Percentiles rank a stretch among this genome's conserved stretches.
Conservation (phyloP, 345 rosid genomes). For the Gossypium rotundifolium region DNA sequence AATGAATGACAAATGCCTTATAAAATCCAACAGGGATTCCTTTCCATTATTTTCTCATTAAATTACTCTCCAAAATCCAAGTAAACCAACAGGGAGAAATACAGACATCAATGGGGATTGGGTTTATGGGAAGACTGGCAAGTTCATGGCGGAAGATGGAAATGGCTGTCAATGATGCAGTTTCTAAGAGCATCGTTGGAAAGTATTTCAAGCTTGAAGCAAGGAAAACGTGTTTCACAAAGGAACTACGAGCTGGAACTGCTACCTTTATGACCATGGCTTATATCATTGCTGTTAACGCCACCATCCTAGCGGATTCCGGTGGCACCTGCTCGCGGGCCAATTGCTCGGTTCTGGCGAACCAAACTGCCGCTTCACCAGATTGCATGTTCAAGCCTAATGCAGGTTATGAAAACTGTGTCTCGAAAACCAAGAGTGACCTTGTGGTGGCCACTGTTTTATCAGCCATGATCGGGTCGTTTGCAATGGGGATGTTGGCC, state of each 20-base stretch:
- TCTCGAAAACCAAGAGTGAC: slow-evolving; percentile 54
- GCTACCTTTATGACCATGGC: slow-evolving; percentile 97
- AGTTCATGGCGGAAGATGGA: slow-evolving; percentile 44
- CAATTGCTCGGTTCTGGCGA: slow-evolving; percentile 43
- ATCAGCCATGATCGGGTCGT: slow-evolving; percentile 71
- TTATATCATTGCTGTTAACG: slow-evolving; percentile 78
- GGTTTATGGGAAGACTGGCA: slow-evolving; percentile 13
- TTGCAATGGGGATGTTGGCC: slow-evolving; percentile 76
- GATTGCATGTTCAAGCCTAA: slow-evolving; percentile 55
- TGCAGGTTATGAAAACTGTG: slow-evolving; percentile 58
- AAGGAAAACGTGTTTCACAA: slow-evolving; percentile 61
- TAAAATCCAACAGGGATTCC: neutral
- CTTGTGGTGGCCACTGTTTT: slow-evolving; percentile 72
- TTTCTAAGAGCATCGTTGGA: slow-evolving; percentile 55
- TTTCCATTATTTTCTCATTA: neutral
- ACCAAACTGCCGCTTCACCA: slow-evolving; percentile 34
- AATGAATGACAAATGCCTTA: neutral
- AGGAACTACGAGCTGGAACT: slow-evolving; percentile 72
- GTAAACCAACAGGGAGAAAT: slow-evolving; percentile 1
- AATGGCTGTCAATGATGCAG: slow-evolving; percentile 46
- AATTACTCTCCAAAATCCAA: neutral
- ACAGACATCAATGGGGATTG: slow-evolving; percentile 20
- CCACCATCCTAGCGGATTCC: slow-evolving; percentile 71
- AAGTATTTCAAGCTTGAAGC: slow-evolving; percentile 65
- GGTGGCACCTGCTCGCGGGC: slow-evolving; percentile 64